A percentile compares a stretch with the other conserved stretches of the same genome.
These are phyloP conservation scores for Adenanthera pavonina DNA, from an alignment of 306 rosid genomes.

Conservation along the genomic window DNA sequence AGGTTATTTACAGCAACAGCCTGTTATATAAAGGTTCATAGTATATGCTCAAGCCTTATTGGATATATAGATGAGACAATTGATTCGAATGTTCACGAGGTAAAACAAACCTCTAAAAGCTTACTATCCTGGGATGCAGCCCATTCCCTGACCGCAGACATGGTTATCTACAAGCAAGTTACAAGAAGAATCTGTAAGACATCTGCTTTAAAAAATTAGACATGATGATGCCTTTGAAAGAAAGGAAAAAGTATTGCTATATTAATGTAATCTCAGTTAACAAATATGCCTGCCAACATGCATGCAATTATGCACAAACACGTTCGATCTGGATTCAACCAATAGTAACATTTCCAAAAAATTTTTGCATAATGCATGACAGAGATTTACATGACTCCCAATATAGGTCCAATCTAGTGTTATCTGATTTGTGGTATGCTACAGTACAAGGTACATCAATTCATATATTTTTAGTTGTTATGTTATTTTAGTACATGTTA, in stretches of 20 bases:
- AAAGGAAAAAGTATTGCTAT: constrained; percentile 16
- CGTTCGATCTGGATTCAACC: too few species aligned
- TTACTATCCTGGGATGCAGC: constrained; percentile 94
- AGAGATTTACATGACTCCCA: not conserved
- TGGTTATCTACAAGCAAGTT: constrained; percentile 75
- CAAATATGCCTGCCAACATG: not conserved
- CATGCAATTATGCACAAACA: not conserved
- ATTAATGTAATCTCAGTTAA: not conserved
- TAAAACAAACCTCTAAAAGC: constrained; percentile 84
- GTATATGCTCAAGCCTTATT: constrained; percentile 15
- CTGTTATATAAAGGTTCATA: constrained; percentile 44
- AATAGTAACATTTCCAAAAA: not conserved
- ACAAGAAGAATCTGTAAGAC: constrained; percentile 39
- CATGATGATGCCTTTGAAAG: constrained; percentile 13
- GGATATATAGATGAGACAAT: constrained; percentile 18
- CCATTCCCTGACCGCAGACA: constrained; percentile 99
- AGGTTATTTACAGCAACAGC: constrained; percentile 99
- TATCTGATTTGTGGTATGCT: too few species aligned
- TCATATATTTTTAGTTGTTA: too few species aligned
- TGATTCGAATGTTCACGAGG: constrained; percentile 22
- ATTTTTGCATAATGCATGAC: not conserved
- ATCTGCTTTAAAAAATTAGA: constrained; percentile 24
- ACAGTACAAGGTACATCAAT: too few species aligned
- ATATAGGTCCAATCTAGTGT: not conserved
- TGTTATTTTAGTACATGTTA: too few species aligned